A percentile compares a stretch with the other conserved stretches of the same genome.
Conservation (phyloP, 371 early-diverging fungal genomes). For the Mortierella sp. region DNA sequence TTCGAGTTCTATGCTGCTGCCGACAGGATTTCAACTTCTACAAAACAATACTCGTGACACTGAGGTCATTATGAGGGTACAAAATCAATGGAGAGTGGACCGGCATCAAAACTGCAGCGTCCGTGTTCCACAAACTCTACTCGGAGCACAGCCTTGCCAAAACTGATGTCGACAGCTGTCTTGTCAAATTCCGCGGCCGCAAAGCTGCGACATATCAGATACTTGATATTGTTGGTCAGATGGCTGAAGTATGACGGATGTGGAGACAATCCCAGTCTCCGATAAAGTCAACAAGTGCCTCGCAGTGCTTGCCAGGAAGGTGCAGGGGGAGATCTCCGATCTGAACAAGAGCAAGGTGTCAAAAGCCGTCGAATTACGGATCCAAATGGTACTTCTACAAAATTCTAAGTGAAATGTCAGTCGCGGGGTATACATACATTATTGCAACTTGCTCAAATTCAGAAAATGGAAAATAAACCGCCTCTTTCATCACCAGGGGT, state of each 20-base stretch:
- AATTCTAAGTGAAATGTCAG: neutral
- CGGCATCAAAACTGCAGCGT: conserved; percentile 3
- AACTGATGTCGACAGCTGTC: neutral
- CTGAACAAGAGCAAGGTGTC: conserved; percentile 23
- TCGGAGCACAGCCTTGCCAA: no score
- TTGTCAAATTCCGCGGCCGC: conserved; percentile 9
- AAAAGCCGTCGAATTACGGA: conserved; percentile 20
- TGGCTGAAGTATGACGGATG: conserved; percentile 24
- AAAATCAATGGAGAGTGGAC: conserved; percentile 15
- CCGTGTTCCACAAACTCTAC: no score
- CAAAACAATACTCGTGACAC: conserved; percentile 13
- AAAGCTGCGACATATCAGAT: conserved; percentile 14
- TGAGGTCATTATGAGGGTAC: conserved; percentile 22
- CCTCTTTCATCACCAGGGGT: no score
- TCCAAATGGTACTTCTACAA: conserved; percentile 19
- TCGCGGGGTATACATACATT: neutral
- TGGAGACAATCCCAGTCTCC: conserved; percentile 19
- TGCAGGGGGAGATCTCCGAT: conserved; percentile 20
- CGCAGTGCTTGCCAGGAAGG: conserved; percentile 20
- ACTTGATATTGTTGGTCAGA: conserved; percentile 8
- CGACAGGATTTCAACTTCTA: conserved; percentile 15
- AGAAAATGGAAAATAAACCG: no score
- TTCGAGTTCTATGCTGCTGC: conserved; percentile 12
- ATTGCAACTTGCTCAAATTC: no score
- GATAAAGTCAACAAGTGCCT: conserved; percentile 17